phyloP scores from a whole-genome alignment of 2,329 filamentous ascomycete genomes.

The Curvularia spicifera region DNA sequence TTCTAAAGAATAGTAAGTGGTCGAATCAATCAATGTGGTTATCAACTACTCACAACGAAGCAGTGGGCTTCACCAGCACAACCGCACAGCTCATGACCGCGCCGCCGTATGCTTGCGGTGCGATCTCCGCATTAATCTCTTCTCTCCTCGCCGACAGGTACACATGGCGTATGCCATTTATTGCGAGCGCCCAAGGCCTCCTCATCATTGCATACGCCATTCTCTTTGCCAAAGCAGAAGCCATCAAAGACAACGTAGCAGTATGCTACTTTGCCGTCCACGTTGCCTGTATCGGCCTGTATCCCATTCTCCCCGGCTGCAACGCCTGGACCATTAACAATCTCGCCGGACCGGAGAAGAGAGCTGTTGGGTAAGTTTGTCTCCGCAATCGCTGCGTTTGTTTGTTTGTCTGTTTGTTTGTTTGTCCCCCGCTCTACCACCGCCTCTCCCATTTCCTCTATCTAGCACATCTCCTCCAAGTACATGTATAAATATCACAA shows the following conservation, averaged over 20 bases:
- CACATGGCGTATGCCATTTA: conserved; percentile 33
- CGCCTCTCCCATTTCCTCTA: no score
- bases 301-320: conserved; percentile 49
- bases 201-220: conserved; percentile 50
- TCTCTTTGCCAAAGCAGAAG: conserved; percentile 54
- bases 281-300: conserved; percentile 40
- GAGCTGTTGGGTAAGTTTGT: conserved; percentile 52
- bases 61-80: conserved; percentile 34
- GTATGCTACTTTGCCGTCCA: conserved; percentile 54
- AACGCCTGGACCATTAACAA: conserved; percentile 64
- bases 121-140: conserved; percentile 27
- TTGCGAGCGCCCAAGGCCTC: conserved; percentile 24
- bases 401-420: no score
- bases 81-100: conserved; percentile 36
- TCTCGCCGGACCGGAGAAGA: conserved; percentile 60
- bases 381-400: no score
- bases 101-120: conserved; percentile 32
- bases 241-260: conserved; percentile 51
- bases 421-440: no score
- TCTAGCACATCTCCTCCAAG: no score
- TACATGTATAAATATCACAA: no score
- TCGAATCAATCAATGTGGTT: not conserved
- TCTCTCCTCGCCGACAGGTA: conserved; percentile 28
- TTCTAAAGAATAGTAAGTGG: conserved; percentile 17
- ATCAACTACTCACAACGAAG: not conserved